phyloP scores from a whole-genome alignment of 805 yeast genomes.

The Candida palmyrensis region DNA sequence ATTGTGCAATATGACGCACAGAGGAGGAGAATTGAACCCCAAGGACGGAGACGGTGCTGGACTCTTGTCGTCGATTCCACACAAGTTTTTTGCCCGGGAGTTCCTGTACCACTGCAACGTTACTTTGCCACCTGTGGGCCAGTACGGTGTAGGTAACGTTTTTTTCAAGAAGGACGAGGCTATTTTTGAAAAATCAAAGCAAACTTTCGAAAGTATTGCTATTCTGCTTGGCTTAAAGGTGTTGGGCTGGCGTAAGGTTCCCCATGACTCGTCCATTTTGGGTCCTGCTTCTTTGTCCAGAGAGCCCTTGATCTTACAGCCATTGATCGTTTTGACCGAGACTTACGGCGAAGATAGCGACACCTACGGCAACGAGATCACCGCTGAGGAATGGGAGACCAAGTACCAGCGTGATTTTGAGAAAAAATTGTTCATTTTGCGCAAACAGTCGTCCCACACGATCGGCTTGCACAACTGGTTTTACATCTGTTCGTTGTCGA shows the following conservation, averaged over 20 bases:
- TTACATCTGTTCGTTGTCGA: constrained; percentile 88
- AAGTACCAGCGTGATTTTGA: constrained; percentile 65
- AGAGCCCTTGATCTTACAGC: constrained; percentile 89
- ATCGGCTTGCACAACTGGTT: constrained; percentile 97
- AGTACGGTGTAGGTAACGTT: constrained; percentile 92
- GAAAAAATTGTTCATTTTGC: constrained; percentile 74
- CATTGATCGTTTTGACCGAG: constrained; percentile 68
- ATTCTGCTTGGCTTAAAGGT: constrained; percentile 69
- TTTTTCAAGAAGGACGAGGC: constrained; percentile 84
- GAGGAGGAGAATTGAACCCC: constrained; percentile 98
- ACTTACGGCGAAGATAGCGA: constrained; percentile 14
- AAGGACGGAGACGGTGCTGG: constrained; percentile 99
- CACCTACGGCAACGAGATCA: constrained; percentile 27
- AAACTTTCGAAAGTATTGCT: constrained; percentile 81
- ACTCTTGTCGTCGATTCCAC: constrained; percentile 88
- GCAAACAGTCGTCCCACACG: constrained; percentile 86
- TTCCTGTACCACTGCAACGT: constrained; percentile 66
- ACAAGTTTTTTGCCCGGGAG: constrained; percentile 79
- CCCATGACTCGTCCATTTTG: constrained; percentile 87
- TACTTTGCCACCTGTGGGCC: constrained; percentile 71
- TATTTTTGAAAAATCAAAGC: constrained; percentile 64
- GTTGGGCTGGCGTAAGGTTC: constrained; percentile 92
- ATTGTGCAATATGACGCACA: constrained; percentile 96
- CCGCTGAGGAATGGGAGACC: constrained; percentile 50
- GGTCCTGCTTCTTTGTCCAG: constrained; percentile 94